Conservation (phyloP, 345 rosid genomes). For the Xanthoceras sorbifolium region DNA sequence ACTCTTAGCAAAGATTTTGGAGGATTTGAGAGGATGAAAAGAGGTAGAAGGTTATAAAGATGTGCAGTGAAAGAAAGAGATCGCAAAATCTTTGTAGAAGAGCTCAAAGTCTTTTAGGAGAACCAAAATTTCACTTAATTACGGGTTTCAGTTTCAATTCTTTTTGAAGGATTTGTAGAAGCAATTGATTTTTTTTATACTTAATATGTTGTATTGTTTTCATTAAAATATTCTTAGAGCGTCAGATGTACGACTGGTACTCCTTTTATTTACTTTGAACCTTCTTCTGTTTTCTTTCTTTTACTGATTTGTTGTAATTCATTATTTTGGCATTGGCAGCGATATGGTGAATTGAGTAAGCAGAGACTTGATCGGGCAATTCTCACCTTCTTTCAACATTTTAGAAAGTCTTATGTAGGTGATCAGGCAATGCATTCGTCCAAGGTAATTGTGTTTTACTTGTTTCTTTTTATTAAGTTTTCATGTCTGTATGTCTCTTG, state of each 20-base stretch:
- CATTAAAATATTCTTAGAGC: neutral
- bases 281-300: neutral
- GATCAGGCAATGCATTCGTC: slow-evolving; percentile 99
- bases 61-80: neutral
- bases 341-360: slow-evolving; percentile 86
- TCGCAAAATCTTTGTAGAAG: neutral
- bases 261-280: neutral
- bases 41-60: too few species aligned
- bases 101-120: neutral
- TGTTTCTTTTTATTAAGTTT: neutral
- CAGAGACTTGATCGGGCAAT: slow-evolving; percentile 99
- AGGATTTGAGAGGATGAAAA: too few species aligned
- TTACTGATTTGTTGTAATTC: neutral
- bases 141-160: neutral
- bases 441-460: slow-evolving; percentile 58
- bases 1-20: too few species aligned
- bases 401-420: slow-evolving; percentile 96
- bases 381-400: slow-evolving; percentile 97
- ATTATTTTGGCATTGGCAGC: slow-evolving; percentile 47
- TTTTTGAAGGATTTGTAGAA: neutral
- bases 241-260: neutral
- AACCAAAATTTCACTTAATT: too few species aligned
- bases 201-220: neutral
- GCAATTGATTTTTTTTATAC: neutral
- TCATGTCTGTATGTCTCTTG: slow-evolving; percentile 25